phyloP scores from a whole-genome alignment of 441 rosid genomes.

The Manihot esculenta region DNA sequence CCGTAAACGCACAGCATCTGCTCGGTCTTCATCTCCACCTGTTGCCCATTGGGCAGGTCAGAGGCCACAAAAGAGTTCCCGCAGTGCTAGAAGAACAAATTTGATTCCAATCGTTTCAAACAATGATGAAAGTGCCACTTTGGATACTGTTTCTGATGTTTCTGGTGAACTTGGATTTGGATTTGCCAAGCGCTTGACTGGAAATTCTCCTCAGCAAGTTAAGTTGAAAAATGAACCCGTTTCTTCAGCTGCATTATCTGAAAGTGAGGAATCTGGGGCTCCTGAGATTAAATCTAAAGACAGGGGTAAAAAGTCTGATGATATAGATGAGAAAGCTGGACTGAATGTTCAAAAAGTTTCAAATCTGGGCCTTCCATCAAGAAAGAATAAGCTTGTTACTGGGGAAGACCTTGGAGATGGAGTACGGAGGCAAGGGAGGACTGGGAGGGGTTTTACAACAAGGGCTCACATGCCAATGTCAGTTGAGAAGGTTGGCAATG shows the following conservation, averaged over 20 bases:
- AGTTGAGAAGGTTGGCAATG: slow-evolving; percentile 66
- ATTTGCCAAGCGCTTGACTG: slow-evolving; percentile 59
- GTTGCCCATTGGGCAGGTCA: slow-evolving; percentile 91
- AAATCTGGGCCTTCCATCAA: slow-evolving; percentile 54
- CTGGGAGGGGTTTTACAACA: slow-evolving; percentile 61
- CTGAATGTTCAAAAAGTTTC: slow-evolving; percentile 71
- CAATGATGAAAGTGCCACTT: slow-evolving; percentile 66
- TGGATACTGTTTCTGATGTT: slow-evolving; percentile 77
- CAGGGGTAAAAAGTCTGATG: slow-evolving; percentile 72
- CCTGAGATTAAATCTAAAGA: slow-evolving; percentile 78
- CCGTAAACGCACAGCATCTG: slow-evolving; percentile 74
- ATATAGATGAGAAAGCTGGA: slow-evolving; percentile 61
- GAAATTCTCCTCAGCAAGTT: slow-evolving; percentile 75
- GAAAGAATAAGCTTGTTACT: slow-evolving; percentile 68
- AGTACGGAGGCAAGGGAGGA: slow-evolving; percentile 81
- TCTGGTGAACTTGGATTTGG: slow-evolving; percentile 72
- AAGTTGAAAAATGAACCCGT: slow-evolving; percentile 68
- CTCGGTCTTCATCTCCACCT: slow-evolving; percentile 87
- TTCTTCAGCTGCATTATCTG: slow-evolving; percentile 76
- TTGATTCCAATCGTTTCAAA: slow-evolving; percentile 68
- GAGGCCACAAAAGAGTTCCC: slow-evolving; percentile 88
- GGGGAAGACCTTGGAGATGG: slow-evolving; percentile 86
- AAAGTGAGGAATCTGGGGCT: slow-evolving; percentile 90
- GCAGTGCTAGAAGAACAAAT: slow-evolving; percentile 91
- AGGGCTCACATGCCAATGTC: slow-evolving; percentile 62